Conservation (phyloP, 257 asterid species). For the Penstemon barbatus region DNA sequence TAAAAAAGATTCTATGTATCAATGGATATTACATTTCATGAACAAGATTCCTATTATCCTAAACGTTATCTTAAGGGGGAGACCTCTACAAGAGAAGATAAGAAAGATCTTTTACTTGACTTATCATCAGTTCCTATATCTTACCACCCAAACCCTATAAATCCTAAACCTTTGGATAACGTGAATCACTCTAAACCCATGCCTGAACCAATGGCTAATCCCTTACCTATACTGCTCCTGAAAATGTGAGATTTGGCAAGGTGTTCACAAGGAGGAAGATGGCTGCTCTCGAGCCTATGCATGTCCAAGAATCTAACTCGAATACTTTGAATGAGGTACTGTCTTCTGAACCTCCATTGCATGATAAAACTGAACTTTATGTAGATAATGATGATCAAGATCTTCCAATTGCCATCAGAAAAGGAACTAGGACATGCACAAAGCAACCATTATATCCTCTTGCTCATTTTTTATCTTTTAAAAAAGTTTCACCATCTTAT, state of each 20-base stretch:
- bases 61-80: background rate
- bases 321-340: background rate
- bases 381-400: background rate
- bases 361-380: background rate
- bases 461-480: background rate
- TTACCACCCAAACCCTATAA: background rate
- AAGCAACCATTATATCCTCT: background rate
- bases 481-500: background rate
- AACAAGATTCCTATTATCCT: background rate
- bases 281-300: background rate
- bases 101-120: background rate
- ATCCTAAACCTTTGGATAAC: no score
- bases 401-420: background rate
- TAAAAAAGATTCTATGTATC: background rate
- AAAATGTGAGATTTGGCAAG: constrained; percentile 4
- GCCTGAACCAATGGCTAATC: background rate
- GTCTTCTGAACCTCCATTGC: background rate
- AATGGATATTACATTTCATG: background rate
- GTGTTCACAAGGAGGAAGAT: background rate
- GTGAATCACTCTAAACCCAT: background rate
- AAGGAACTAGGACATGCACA: background rate
- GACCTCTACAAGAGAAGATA: background rate
- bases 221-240: no score
- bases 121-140: background rate
- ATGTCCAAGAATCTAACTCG: background rate